Evolutionary conservation across 129 eudicot species (phyloP).

Genomic region (Lonicera japonica): DNA sequence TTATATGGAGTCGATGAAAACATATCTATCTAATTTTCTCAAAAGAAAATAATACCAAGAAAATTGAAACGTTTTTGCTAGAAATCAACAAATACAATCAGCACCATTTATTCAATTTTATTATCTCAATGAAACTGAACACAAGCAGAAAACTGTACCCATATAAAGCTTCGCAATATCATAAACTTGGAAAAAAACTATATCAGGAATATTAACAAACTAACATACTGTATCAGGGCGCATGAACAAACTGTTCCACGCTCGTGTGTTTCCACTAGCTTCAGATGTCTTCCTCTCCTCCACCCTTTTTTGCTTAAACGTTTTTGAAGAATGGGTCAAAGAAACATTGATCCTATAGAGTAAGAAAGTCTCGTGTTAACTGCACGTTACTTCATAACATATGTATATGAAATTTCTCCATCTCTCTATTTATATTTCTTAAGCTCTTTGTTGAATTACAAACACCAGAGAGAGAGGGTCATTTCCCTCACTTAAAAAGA

Average conservation of each 20-base stretch:
- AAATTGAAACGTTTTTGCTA: too few species aligned
- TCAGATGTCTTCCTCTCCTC: conserved; percentile 82
- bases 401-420: background rate
- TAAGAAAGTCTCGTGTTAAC: conserved; percentile 2
- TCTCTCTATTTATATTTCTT: too few species aligned
- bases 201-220: background rate
- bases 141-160: conserved; percentile 8
- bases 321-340: conserved; percentile 29
- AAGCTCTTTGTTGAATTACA: background rate
- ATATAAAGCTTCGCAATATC: conserved; percentile 8
- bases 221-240: conserved; percentile 77
- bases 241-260: conserved; percentile 91
- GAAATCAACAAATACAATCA: background rate
- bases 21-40: background rate
- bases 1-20: background rate
- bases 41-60: background rate
- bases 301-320: conserved; percentile 63
- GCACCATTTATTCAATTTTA: background rate
- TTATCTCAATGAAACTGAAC: background rate
- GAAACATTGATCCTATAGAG: conserved; percentile 23
- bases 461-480: background rate
- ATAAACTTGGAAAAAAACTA: background rate
- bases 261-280: conserved; percentile 71
- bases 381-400: background rate
- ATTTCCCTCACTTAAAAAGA: too few species aligned